phyloP scores from a whole-genome alignment of 2,329 filamentous ascomycete genomes.

The Herpotrichia juniperi region DNA sequence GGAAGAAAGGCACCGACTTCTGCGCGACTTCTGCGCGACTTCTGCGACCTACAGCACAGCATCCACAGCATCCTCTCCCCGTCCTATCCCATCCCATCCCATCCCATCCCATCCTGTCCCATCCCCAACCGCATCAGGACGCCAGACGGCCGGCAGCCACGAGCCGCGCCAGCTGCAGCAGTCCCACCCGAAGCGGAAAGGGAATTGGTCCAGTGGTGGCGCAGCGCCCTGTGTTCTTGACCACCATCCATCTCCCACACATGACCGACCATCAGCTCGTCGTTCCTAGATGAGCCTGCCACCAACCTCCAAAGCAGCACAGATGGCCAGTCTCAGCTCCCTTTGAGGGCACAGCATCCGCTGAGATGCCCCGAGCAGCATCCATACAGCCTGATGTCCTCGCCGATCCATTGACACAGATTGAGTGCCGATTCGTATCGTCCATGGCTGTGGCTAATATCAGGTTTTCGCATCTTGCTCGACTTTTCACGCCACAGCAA shows the following conservation, averaged over 20 bases:
- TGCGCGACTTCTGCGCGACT: too few species aligned
- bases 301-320: constrained; percentile 9
- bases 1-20: too few species aligned
- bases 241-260: neutral
- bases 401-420: constrained; percentile 1
- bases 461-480: too few species aligned
- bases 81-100: too few species aligned
- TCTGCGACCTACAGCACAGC: too few species aligned
- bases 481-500: constrained; percentile 13
- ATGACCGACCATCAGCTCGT: neutral
- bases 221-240: constrained; percentile 8
- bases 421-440: neutral
- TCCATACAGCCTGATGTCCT: constrained; percentile 14
- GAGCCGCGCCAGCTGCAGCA: neutral
- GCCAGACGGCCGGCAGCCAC: neutral
- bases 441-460: constrained; percentile 8
- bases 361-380: too few species aligned
- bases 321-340: constrained; percentile 7
- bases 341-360: constrained; percentile 11
- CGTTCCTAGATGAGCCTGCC: neutral
- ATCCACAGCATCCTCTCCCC: too few species aligned
- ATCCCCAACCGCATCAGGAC: too few species aligned
- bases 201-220: constrained; percentile 5
- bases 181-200: neutral
- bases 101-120: too few species aligned